A percentile compares a stretch with the other conserved stretches of the same genome.
Conservation (phyloP, 805 yeast species). For the Nakazawaea siamensis region DNA sequence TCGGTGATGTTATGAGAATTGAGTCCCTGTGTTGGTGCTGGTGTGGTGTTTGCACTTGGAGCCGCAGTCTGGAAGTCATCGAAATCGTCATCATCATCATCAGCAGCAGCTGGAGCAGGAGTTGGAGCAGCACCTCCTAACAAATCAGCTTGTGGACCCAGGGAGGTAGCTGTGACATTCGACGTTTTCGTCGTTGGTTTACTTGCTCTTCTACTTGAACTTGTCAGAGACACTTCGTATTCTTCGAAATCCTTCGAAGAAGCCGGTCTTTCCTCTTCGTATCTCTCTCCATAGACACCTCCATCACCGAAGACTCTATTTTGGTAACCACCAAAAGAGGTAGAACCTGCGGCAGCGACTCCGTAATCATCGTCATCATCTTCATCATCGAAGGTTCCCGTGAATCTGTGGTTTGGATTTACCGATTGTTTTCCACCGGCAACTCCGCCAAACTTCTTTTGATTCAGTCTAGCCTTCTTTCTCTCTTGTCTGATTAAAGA, state of each 20-base stretch:
- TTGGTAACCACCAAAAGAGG: conserved; percentile 22
- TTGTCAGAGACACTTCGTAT: conserved; percentile 37
- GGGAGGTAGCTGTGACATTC: conserved; percentile 31
- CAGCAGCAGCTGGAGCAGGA: conserved; percentile 17
- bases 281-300: conserved; percentile 61
- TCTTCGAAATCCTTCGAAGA: conserved; percentile 44
- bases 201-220: conserved; percentile 22
- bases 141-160: conserved; percentile 30
- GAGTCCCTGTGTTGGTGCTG: conserved; percentile 11
- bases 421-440: conserved; percentile 48
- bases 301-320: conserved; percentile 63
- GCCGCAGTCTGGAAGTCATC: conserved; percentile 73
- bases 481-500: conserved; percentile 71
- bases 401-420: conserved; percentile 21
- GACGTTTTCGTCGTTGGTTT: conserved; percentile 26
- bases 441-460: conserved; percentile 77
- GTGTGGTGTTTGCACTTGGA: conserved; percentile 27
- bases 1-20: conserved; percentile 23
- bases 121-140: conserved; percentile 31
- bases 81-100: conserved; percentile 66
- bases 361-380: conserved; percentile 34
- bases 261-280: conserved; percentile 46
- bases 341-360: conserved; percentile 15
- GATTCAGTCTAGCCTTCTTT: conserved; percentile 80
- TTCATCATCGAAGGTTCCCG: conserved; percentile 31